Evolutionary conservation across 306 rosid species (phyloP).

Genomic region (Medicago ruthenica): DNA sequence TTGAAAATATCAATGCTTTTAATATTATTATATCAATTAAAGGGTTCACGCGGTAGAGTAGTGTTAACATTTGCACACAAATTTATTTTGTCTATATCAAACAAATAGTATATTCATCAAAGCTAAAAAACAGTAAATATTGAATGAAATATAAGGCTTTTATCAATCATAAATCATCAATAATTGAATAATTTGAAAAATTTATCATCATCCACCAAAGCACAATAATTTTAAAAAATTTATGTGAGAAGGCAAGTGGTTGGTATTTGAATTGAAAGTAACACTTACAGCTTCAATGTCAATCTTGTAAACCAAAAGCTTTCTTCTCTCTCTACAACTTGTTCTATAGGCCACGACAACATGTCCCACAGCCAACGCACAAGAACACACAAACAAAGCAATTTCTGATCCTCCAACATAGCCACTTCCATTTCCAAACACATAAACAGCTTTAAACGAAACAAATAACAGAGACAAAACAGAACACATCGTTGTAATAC

Average conservation of each 20-base stretch:
- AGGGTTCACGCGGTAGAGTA: too few relatives aligned
- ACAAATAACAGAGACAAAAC: slow-evolving; percentile 75
- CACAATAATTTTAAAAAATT: neutral
- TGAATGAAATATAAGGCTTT: neutral
- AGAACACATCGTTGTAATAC: slow-evolving; percentile 76
- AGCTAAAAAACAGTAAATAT: neutral
- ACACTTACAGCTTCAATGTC: slow-evolving; percentile 95
- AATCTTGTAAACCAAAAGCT: slow-evolving; percentile 92
- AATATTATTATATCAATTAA: neutral
- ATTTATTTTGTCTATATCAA: neutral
- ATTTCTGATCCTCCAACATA: slow-evolving; percentile 59
- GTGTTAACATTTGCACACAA: neutral
- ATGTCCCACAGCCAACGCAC: slow-evolving; percentile 82
- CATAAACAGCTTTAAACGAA: slow-evolving; percentile 75
- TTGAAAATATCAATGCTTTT: neutral
- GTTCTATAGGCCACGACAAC: slow-evolving; percentile 86
- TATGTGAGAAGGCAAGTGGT: slow-evolving; percentile 16
- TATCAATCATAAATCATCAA: neutral
- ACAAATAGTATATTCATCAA: neutral
- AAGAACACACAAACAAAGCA: slow-evolving; percentile 76
- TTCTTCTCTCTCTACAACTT: slow-evolving; percentile 94
- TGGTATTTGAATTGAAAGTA: neutral
- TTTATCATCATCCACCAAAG: neutral
- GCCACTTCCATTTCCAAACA: slow-evolving; percentile 55
- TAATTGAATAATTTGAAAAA: neutral